A percentile compares a stretch with the other conserved stretches of the same genome.
Conservation (phyloP, 1,284 basidiomycete species). For the Irpex rosettiformis region DNA sequence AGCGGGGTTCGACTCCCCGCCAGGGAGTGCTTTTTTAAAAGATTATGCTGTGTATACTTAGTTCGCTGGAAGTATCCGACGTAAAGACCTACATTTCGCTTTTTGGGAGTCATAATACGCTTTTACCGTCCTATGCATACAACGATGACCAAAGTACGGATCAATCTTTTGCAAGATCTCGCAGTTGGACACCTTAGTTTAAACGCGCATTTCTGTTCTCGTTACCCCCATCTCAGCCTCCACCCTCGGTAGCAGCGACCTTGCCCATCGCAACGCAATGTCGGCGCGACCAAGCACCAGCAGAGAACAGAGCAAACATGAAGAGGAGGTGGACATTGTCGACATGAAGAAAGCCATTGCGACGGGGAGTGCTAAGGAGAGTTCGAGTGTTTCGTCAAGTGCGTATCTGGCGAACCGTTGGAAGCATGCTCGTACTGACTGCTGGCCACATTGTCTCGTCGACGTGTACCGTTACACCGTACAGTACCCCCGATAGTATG, state of each 20-base stretch:
- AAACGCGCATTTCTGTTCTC: neutral
- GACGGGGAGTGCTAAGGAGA: slow-evolving; percentile 42
- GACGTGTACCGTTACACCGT: neutral
- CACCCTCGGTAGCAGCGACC: neutral
- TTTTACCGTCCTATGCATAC: too few species aligned
- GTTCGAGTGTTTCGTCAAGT: slow-evolving; percentile 38
- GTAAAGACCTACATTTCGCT: too few species aligned
- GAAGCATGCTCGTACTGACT: neutral
- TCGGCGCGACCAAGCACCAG: neutral
- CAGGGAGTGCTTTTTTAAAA: slow-evolving; percentile 25
- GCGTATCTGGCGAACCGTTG: slow-evolving; percentile 18
- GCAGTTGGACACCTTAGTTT: too few species aligned
- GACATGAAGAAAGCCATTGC: slow-evolving; percentile 63
- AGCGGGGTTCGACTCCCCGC: slow-evolving; percentile 41
- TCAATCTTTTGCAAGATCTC: too few species aligned
- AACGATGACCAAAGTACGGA: neutral
- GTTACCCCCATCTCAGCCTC: neutral
- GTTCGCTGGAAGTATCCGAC: neutral
- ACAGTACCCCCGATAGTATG: slow-evolving; percentile 79
- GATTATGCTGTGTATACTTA: too few species aligned
- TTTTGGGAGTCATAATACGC: too few species aligned
- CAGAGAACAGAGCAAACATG: slow-evolving; percentile 11
- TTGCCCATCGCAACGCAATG: neutral
- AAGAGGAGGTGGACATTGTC: slow-evolving; percentile 44
- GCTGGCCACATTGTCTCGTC: neutral